phyloP scores from a whole-genome alignment of 1,284 basidiomycete genomes.

The Fomitopsis palustris region DNA sequence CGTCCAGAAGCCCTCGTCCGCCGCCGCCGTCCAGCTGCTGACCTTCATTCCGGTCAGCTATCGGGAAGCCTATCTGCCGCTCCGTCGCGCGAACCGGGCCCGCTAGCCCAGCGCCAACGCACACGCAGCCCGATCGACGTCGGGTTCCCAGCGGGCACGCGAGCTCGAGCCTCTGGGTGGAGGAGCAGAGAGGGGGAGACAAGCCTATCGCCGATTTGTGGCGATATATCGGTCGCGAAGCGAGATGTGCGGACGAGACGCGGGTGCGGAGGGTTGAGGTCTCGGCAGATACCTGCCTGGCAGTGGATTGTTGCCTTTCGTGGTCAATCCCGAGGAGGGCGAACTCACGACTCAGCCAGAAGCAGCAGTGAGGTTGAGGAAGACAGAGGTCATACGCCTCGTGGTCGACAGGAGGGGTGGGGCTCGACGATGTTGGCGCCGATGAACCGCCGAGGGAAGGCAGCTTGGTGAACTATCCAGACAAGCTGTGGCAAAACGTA shows the following conservation, averaged over 20 bases:
- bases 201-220: conserved; percentile 1
- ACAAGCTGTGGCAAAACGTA: background rate
- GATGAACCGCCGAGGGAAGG: background rate
- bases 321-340: background rate
- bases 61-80: background rate
- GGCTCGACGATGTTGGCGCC: background rate
- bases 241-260: background rate
- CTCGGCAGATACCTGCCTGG: background rate
- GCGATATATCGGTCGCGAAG: conserved; percentile 2
- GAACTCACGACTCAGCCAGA: background rate
- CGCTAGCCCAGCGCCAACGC: background rate
- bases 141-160: background rate
- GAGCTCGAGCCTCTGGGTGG: background rate
- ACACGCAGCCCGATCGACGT: conserved; percentile 1
- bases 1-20: background rate
- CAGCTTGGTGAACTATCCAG: background rate
- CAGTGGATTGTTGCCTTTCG: background rate
- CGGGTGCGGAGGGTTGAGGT: background rate
- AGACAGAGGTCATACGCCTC: background rate
- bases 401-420: background rate
- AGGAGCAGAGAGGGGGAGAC: background rate
- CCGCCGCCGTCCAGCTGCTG: background rate
- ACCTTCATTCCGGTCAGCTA: background rate
- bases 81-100: background rate
- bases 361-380: background rate